Base-by-base conservation (phyloP, 2,329 filamentous ascomycete genomes). In the Leptographium flavum region DNA sequence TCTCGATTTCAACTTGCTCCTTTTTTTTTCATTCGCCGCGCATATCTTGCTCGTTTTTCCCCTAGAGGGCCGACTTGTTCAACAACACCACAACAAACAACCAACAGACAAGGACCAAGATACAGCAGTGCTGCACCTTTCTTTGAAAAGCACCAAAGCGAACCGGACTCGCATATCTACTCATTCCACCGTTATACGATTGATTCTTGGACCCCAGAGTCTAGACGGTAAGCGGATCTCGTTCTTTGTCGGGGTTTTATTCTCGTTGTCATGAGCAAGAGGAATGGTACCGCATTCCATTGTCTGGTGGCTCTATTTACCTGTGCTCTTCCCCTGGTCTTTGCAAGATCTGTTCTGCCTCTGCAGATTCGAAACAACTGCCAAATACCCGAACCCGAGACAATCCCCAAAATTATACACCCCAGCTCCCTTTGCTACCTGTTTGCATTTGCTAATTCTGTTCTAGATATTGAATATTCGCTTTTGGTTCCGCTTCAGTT, bases 81-180 rank as follows among this genome's bases (percentile, higher is more conserved):
- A 50, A 50, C 54, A 51, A 52, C 51, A 37, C 21, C 21, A 11
- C 22, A 21, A 37, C 19, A 23, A 15, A 9, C 13, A 22, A 53
- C 49, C 52, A 5, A 10, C 55, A 49, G 54, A 52, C 52, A n/a
- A n/a, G 48, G 50, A 49, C 27, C 49, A 47, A 44, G 43, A 46
- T 47, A 50, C 53, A 55, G 54, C 52, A 50, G 53, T 50, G 54
- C 53, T 55, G 51, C 49, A 35, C 42, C 44, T 49, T 17, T 22
- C n/a, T 27, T 32, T 30, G 14, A 46, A 30, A 42, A 48, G 43
- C 45, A 47, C 46, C 44, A 41, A 43, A 30, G 31, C 27, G 27
- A 49, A 40, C 33, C 43, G 30, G 30, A 51, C 48, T 49, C 46
- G 50, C 50, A 52, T 47, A 49, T 43, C 44, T 25, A 31, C 35